Evolutionary conservation across 2,329 filamentous ascomycete species (phyloP), one percentile per base, ranked within the genome.

Genomic region (Aspergillus fumigatiaffinis): DNA sequence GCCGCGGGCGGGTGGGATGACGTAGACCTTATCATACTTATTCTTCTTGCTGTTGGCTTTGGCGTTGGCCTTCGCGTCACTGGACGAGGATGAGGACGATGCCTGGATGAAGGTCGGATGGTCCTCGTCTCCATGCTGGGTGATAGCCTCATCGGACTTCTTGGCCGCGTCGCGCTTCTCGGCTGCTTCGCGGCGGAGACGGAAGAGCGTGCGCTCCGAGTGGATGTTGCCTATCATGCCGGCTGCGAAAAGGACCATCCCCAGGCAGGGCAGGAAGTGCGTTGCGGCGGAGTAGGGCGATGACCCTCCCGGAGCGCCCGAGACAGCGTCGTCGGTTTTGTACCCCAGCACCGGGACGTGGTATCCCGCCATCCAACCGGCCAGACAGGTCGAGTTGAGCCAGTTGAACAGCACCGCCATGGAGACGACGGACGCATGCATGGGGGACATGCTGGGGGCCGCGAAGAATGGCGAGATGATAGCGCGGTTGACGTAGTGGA

Each of bases 401-500:
- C 95, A 69, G 73, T 99, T 94, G 78, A 96, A 97, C 23, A 69
- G 42, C 42, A 88, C 61, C 4, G 87, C 94, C 23, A 79, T 74
- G 51, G 78, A 8, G 79, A 87, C 88, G 62, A 97, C 82, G 28
- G 85, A 54, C 2, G 84, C 70, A 73, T 96, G 90, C 63, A 96
- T 90, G 8, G 93, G 93, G 4, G 92, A 91, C 89, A 99, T 97
- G 79, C 87, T 92, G 0, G 93, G 93, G 61, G 93, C 91, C 42
- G 85, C 77, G 62, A 93, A 80, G 57, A 95, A 78, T 2, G 94
- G 93, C 55, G 87, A 89, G 60, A 96, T 76, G 56, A 97, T 74
- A 9, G 94, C 92, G 61, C 94, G 91, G 81, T 99, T 95, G 70
- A 86, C 64, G 80, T 99, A 99, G 78, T 99, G 94, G 55, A 93